Base-by-base conservation (phyloP, 768 basidiomycete genomes). In the Cubamyces sp. region DNA sequence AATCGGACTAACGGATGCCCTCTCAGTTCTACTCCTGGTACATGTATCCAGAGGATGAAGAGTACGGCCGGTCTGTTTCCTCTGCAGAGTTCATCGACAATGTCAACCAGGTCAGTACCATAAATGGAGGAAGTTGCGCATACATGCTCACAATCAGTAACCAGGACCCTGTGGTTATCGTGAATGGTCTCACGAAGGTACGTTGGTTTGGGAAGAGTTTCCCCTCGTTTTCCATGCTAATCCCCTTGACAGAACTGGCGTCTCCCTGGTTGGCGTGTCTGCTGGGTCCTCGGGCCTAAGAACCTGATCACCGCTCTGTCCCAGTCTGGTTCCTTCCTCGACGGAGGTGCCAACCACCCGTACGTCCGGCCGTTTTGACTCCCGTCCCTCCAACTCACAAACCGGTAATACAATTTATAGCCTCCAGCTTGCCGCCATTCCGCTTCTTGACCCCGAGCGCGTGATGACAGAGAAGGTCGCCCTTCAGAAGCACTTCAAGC, bases 311-410 rank as follows among this genome's bases (percentile, higher is more conserved):
- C 88, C 8, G 95, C 95, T 0, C 84, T 98, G 43, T 92, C 91
- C n/a, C 96, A 98, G 71, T 90, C 91, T 23, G 92, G 91, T 2
- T 94, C 92, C 9, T 97, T 94, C 86, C 78, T 98, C 58, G 96
- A 98, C 69, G 96, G 96, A 18, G 96, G 96, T 59, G 93, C 93
- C 3, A 94, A 93, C 70, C 94, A 96, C 73, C 92, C 93, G 88
- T 94, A 74, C 71, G 90, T 76, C 7, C 43, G 46, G 45, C 26
- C 34, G 14, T 14, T 7, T n/a, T 14, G 19, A 34, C 9, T 7
- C 34, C 34, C 34, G 34, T 11, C 1, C 9, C 9, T 34, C 34
- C 34, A 34, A 30, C 6, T 34, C 6, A 34, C 34, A 1, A 6
- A 34, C 9, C 11, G 18, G 6, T 47, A 15, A 48, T n/a, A 1